Base-by-base conservation (phyloP, 2,329 filamentous ascomycete species). In the Chrysoporthe cubensis region DNA sequence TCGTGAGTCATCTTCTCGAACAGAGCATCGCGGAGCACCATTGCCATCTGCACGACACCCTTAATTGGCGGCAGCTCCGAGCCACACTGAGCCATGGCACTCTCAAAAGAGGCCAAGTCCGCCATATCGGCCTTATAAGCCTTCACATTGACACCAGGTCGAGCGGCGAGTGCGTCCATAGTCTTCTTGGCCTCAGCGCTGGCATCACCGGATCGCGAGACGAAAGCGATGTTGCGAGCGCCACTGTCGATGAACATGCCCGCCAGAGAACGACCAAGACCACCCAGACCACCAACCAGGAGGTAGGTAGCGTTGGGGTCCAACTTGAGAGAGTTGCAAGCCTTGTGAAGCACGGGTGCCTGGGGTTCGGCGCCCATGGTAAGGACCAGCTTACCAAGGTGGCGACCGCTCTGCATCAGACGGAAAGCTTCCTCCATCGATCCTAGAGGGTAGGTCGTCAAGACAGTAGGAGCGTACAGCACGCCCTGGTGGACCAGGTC, bases 1-100 rank as follows among this genome's bases (percentile, higher is more conserved):
- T 62, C 58, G 52, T 65, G 48, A 2, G 65, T 52, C 65, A 70
- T 67, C 43, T 66, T 65, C 61, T 66, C 65, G 6, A 69, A 48
- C 43, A 67, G 61, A 16, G 61, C 57, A 44, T 69, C 68, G 67
- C 72, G 67, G 1, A 79, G 70, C 16, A 80, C 79, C 80, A 83
- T 81, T 1, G 81, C 77, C 7, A 74, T 74, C 65, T 84, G 81
- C 13, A 84, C 67, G 60, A 83, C 72, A 43, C 82, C 78, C 67
- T 76, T 69, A 34, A 81, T 73, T 6, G 79, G 78, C 69, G 77
- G 61, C 72, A 43, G 60, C 40, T 62, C 64, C 4, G 43, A 34
- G 18, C n/a, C 34, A 37, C 64, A 66, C 64, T 60, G 18, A 14
- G 42, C 46, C 60, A 69, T 64, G 2, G 64, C 64, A n/a, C 59